Evolutionary conservation across 2,329 filamentous ascomycete genomes (phyloP).

Genomic region (Diaporthe citrichinensis): DNA sequence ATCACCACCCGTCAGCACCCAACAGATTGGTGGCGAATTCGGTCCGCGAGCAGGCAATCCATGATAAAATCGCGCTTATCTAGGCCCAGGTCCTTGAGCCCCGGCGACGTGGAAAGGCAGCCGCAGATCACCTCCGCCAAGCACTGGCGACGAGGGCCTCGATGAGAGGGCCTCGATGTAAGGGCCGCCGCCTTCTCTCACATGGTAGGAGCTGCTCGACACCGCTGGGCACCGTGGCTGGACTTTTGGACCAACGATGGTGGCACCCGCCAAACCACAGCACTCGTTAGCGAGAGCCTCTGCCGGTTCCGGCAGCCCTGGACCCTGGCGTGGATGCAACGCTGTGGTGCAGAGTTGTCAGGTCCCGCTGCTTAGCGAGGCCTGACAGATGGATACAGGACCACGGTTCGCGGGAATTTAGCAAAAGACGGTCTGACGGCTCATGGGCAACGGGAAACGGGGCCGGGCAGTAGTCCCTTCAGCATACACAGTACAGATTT

Average conservation of each 20-base stretch:
- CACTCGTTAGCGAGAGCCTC: conserved; percentile 23
- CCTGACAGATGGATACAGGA: conserved; percentile 36
- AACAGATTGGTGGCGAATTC: conserved; percentile 38
- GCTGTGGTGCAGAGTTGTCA: conserved; percentile 33
- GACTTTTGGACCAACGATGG: conserved; percentile 3
- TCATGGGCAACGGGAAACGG: conserved; percentile 40
- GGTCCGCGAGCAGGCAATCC: conserved; percentile 32
- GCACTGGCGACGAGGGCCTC: conserved; percentile 7
- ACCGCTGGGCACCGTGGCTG: conserved; percentile 12
- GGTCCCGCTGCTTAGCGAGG: conserved; percentile 33
- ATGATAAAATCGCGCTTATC: conserved; percentile 40
- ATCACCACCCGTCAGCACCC: conserved; percentile 18
- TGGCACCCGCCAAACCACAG: conserved; percentile 29
- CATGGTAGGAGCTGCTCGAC: neutral
- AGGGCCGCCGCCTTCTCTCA: neutral
- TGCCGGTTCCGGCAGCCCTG: conserved; percentile 33
- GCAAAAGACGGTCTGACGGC: conserved; percentile 43
- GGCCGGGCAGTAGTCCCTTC: conserved; percentile 18
- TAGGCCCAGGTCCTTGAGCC: conserved; percentile 17
- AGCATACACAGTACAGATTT: conserved; percentile 11
- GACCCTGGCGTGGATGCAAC: conserved; percentile 32
- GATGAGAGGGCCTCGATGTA: conserved; percentile 8
- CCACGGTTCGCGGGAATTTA: conserved; percentile 33
- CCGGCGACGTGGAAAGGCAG: conserved; percentile 20
- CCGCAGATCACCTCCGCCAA: conserved; percentile 30